Percentiles rank a stretch among this genome's conserved stretches.
phyloP scores from a whole-genome alignment of 805 yeast genomes.

The Candida palmyrensis region DNA sequence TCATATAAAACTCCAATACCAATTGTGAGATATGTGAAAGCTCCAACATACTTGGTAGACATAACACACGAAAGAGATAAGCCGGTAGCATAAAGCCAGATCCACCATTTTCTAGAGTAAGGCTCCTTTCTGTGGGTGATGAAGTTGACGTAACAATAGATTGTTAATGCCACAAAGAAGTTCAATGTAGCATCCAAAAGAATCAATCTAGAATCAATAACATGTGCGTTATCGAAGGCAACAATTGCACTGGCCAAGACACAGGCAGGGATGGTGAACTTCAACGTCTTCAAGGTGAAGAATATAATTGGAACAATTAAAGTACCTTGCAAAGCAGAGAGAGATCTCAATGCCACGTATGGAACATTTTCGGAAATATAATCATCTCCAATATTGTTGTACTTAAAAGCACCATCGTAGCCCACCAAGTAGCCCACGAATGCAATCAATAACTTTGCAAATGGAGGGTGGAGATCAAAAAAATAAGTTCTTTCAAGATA shows the following conservation, averaged over 20 bases:
- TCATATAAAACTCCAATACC: slow-evolving; percentile 85
- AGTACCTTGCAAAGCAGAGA: slow-evolving; percentile 78
- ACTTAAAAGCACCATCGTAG: slow-evolving; percentile 87
- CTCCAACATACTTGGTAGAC: slow-evolving; percentile 94
- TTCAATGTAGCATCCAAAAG: slow-evolving; percentile 87
- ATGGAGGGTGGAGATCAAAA: slow-evolving; percentile 97
- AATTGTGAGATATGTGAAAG: slow-evolving; percentile 80
- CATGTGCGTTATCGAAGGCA: slow-evolving; percentile 85
- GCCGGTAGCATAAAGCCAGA: slow-evolving; percentile 84
- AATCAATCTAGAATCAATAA: slow-evolving; percentile 85
- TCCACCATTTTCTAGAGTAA: slow-evolving; percentile 74
- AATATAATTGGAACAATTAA: slow-evolving; percentile 80
- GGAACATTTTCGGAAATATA: slow-evolving; percentile 81
- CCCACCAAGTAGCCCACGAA: slow-evolving; percentile 85
- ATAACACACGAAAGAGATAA: slow-evolving; percentile 84
- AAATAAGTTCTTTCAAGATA: slow-evolving; percentile 87
- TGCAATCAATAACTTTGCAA: slow-evolving; percentile 90
- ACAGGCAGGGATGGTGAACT: slow-evolving; percentile 75
- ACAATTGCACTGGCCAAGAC: slow-evolving; percentile 71
- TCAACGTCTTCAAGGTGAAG: slow-evolving; percentile 78
- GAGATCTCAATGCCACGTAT: slow-evolving; percentile 73
- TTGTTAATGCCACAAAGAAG: slow-evolving; percentile 74
- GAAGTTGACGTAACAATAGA: slow-evolving; percentile 76
- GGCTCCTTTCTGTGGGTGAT: slow-evolving; percentile 61
- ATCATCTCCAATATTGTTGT: slow-evolving; percentile 81